Conservation (phyloP, 1,139 yeast species). For the Nematodospora anomalae region DNA sequence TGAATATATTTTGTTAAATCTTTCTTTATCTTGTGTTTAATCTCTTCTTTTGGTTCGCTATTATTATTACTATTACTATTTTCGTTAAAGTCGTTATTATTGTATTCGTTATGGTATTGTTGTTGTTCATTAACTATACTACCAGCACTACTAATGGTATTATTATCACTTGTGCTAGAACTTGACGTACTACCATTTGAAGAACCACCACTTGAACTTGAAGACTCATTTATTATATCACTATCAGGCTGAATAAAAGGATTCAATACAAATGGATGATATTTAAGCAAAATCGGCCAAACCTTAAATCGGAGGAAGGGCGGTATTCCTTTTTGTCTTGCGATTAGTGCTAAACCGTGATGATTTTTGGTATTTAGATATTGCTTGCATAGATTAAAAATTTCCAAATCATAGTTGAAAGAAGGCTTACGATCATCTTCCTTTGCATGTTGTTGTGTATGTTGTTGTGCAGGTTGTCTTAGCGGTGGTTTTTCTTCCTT, state of each 20-base stretch:
- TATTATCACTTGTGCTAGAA: conserved; percentile 11
- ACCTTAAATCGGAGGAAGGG: conserved; percentile 74
- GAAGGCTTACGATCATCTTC: conserved; percentile 28
- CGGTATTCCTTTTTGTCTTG: conserved; percentile 84
- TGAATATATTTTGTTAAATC: conserved; percentile 57
- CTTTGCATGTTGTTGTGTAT: no score
- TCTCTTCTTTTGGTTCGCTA: conserved; percentile 24
- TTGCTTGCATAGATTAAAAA: conserved; percentile 36
- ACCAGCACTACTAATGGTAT: conserved; percentile 11
- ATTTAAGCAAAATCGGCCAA: conserved; percentile 81
- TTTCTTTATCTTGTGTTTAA: conserved; percentile 39
- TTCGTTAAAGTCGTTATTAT: conserved; percentile 6
- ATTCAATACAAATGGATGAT: conserved; percentile 79
- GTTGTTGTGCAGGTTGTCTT: not conserved
- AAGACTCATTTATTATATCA: conserved; percentile 18
- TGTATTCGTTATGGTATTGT: no score
- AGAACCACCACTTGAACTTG: conserved; percentile 3
- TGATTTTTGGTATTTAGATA: conserved; percentile 55
- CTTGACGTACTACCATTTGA: conserved; percentile 2
- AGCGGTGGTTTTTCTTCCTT: not conserved
- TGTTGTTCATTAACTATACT: conserved; percentile 2
- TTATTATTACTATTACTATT: conserved; percentile 10
- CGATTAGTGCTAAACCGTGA: conserved; percentile 72
- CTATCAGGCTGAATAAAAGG: conserved; percentile 69
- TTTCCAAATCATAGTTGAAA: conserved; percentile 42